A percentile compares a stretch with the other conserved stretches of the same genome.
Evolutionary conservation across 2,329 filamentous ascomycete species (phyloP).

Genomic region (Saccharata proteae): DNA sequence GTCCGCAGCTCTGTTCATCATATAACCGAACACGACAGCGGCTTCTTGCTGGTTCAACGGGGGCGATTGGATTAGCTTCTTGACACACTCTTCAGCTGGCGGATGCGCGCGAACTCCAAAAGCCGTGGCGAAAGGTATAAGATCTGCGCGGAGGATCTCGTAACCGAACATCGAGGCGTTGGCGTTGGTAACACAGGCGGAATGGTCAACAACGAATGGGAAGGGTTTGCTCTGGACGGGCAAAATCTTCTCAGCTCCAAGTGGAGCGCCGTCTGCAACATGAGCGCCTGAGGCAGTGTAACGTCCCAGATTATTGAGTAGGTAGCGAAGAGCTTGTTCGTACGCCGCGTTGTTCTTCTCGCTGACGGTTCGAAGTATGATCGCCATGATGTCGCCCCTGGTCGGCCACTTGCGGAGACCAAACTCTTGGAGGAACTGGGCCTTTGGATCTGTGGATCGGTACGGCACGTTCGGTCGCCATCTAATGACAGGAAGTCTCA

Average conservation of each 20-base stretch:
- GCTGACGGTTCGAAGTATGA: conserved; percentile 3
- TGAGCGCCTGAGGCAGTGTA: too few species aligned
- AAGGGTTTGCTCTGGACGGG: conserved; percentile 25
- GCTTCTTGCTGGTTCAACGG: conserved; percentile 58
- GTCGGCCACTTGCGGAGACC: conserved; percentile 5
- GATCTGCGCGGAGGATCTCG: conserved; percentile 58
- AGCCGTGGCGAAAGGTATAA: conserved; percentile 71
- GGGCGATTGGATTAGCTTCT: conserved; percentile 57
- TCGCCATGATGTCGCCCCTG: conserved; percentile 5
- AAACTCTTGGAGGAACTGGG: conserved; percentile 24
- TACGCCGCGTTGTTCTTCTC: conserved; percentile 2
- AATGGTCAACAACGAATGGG: conserved; percentile 55
- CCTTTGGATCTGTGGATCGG: conserved; percentile 10
- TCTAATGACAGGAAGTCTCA: conserved; percentile 51
- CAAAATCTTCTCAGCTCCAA: conserved; percentile 6
- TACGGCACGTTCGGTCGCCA: conserved; percentile 17
- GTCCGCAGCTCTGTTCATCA: conserved; percentile 65
- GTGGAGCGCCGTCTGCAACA: too few species aligned
- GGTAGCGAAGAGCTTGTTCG: conserved; percentile 4
- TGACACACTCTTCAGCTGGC: conserved; percentile 63
- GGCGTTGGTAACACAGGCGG: conserved; percentile 71
- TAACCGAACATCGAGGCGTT: conserved; percentile 69
- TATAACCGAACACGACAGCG: conserved; percentile 65
- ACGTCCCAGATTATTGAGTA: conserved; percentile 6
- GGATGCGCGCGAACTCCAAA: conserved; percentile 81